These are phyloP conservation scores for Rhizoctonia solani DNA, from an alignment of 1,284 basidiomycete genomes.

Conservation along the genomic window DNA sequence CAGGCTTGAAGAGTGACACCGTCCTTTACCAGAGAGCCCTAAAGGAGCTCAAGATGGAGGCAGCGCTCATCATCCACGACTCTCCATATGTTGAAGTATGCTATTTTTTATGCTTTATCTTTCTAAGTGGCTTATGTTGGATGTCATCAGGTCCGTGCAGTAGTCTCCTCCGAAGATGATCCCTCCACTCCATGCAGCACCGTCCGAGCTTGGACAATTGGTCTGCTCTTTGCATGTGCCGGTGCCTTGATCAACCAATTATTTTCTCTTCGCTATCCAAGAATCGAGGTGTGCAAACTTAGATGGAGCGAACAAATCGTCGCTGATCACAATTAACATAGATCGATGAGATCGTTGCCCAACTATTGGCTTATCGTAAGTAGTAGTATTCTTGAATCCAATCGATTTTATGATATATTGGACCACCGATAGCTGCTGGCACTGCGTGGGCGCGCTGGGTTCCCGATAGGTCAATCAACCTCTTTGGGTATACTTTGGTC, in stretches of 20 bases:
- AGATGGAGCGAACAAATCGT: constrained; percentile 39
- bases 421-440: constrained; percentile 40
- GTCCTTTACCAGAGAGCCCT: constrained; percentile 1
- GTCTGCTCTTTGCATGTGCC: constrained; percentile 50
- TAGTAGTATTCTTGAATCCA: neutral
- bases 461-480: constrained; percentile 40
- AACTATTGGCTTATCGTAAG: constrained; percentile 42
- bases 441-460: constrained; percentile 42
- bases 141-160: constrained; percentile 44
- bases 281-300: constrained; percentile 43
- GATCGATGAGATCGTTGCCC: constrained; percentile 39
- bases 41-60: constrained; percentile 45
- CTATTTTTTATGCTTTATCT: neutral
- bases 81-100: constrained; percentile 45
- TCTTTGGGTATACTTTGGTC: constrained; percentile 40
- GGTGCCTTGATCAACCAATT: constrained; percentile 50
- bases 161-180: constrained; percentile 44
- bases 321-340: constrained; percentile 33
- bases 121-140: constrained; percentile 9
- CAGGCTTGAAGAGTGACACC: neutral
- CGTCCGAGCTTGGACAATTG: constrained; percentile 62
- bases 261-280: constrained; percentile 51
- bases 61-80: constrained; percentile 43
- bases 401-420: neutral
- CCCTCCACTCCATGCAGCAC: constrained; percentile 51